Evolutionary conservation across 2,329 filamentous ascomycete species (phyloP), one percentile per base, ranked within the genome.

Genomic region (Seiridium cupressi): DNA sequence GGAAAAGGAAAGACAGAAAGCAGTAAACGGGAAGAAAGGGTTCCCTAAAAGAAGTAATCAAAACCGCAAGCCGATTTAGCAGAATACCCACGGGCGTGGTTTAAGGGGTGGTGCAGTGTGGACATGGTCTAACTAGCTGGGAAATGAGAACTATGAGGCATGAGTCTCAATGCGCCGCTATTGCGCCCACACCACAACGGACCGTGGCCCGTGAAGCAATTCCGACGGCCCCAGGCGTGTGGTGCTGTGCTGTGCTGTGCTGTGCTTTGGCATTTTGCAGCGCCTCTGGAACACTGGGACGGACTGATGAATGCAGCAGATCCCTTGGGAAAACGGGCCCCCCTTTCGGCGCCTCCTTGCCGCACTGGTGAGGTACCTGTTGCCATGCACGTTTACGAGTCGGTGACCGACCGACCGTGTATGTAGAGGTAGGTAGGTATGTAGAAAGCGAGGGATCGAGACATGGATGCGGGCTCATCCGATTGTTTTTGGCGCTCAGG

Each of bases 131-230:
- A 49, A 26, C 32, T 65, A 66, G 68, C 51, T 58, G 67, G 70
- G 68, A 72, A 72, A 70, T 70, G 67, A 67, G 61, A 61, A 64
- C 67, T 66, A 64, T 66, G 64, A 67, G 66, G 68, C 66, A 68
- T 66, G 64, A 69, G 66, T 64, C 65, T 68, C 66, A 69, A 69
- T 70, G 69, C 68, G 66, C 51, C 51, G 49, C 66, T 66, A 69
- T 68, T 69, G 67, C 68, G 68, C 68, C 68, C 67, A 70, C 69
- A 68, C 65, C 63, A 66, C 65, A 65, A 66, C 65, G 40, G 42
- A 40, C 63, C 62, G 62, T 66, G 65, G 66, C 65, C 65, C 66
- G 59, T 53, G 49, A 55, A 65, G 64, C 53, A 66, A 61, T 60
- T 64, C n/a, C 51, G 44, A n/a, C 32, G 32, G 18, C 18, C 40